phyloP scores from a whole-genome alignment of 768 basidiomycete genomes.

The Glaciozyma martinii region DNA sequence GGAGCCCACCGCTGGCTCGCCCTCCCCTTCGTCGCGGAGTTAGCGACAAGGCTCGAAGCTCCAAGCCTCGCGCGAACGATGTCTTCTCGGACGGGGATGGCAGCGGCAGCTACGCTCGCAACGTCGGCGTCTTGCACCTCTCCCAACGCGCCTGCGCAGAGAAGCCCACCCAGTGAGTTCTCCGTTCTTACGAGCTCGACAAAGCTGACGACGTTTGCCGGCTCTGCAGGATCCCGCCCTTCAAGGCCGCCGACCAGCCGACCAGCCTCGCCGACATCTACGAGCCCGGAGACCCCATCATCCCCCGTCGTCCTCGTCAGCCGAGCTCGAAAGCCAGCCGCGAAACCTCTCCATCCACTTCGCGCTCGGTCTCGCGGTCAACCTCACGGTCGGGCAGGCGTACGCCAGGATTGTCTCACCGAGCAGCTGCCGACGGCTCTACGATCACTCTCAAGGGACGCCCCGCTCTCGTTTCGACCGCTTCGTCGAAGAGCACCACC shows the following conservation, averaged over 20 bases:
- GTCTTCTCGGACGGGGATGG: slow-evolving; percentile 17
- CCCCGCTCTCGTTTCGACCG: not conserved
- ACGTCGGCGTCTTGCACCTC: slow-evolving; percentile 24
- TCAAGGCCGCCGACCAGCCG: not conserved
- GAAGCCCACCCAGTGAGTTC: not conserved
- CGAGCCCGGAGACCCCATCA: not conserved
- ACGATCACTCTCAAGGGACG: not conserved
- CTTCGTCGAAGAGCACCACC: not conserved
- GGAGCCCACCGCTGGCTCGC: not conserved
- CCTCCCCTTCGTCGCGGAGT: slow-evolving; percentile 12
- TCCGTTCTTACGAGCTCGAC: no score
- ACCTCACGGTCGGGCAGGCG: slow-evolving; percentile 1
- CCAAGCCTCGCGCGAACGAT: not conserved
- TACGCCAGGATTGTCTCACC: not conserved
- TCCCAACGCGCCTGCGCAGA: slow-evolving; percentile 7
- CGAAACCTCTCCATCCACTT: not conserved
- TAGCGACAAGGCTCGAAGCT: slow-evolving; percentile 20
- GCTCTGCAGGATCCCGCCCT: slow-evolving; percentile 6
- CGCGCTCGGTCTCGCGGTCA: not conserved
- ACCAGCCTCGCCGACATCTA: not conserved
- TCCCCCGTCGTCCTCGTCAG: not conserved
- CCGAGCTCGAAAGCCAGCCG: no score
- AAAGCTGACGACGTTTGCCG: no score
- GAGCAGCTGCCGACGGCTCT: not conserved
- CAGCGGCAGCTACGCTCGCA: slow-evolving; percentile 16